A percentile compares a stretch with the other conserved stretches of the same genome.
phyloP scores from a whole-genome alignment of 1,139 yeast genomes.

The Debaryomyces subglobosus region DNA sequence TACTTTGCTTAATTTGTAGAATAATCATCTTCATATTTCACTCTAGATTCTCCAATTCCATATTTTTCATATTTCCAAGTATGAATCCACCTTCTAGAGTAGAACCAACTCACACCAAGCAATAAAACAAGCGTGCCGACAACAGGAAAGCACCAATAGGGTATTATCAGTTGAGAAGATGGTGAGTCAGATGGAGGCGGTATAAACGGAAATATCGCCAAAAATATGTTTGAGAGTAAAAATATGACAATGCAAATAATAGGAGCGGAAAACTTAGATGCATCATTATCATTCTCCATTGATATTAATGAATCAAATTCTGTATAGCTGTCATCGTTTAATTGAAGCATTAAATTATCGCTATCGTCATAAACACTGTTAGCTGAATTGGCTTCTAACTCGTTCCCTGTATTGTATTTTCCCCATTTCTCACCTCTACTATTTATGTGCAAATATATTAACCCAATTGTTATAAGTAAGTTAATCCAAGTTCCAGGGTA shows the following conservation, averaged over 20 bases:
- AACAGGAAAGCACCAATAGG: conserved; percentile 61
- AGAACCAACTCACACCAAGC: conserved; percentile 47
- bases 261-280: conserved; percentile 28
- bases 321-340: conserved; percentile 12
- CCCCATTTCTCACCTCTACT: conserved; percentile 37
- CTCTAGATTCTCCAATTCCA: conserved; percentile 12
- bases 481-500: conserved; percentile 59
- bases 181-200: conserved; percentile 46
- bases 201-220: conserved; percentile 60
- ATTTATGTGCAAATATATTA: conserved; percentile 42
- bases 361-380: conserved; percentile 9
- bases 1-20: neutral
- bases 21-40: conserved; percentile 21
- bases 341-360: conserved; percentile 12
- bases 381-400: conserved; percentile 8
- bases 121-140: conserved; percentile 52
- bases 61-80: conserved; percentile 10
- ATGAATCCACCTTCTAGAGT: conserved; percentile 15
- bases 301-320: conserved; percentile 26
- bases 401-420: conserved; percentile 18
- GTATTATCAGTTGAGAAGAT: conserved; percentile 33
- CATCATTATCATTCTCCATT: conserved; percentile 9
- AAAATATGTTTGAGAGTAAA: conserved; percentile 51
- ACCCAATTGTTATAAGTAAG: conserved; percentile 42
- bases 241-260: conserved; percentile 38